A percentile compares a stretch with the other conserved stretches of the same genome.
These are phyloP conservation scores for Triticum turgidum DNA, from an alignment of 176 grass and related monocot genomes.

Conservation along the genomic window DNA sequence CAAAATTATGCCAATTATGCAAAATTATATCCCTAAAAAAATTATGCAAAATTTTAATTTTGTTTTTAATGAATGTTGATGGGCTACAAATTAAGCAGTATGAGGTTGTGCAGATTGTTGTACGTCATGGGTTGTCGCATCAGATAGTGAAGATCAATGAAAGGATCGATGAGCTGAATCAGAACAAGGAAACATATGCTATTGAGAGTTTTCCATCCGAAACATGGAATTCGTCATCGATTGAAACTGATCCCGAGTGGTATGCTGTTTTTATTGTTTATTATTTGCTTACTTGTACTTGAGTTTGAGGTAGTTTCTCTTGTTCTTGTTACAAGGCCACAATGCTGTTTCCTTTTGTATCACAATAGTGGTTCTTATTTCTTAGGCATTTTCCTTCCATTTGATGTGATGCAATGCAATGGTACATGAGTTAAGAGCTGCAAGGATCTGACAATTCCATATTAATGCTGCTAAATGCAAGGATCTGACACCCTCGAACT, in stretches of 20 bases:
- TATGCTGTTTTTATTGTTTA: not conserved
- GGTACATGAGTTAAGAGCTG: not conserved
- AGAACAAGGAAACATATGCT: slow-evolving; percentile 48
- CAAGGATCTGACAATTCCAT: not conserved
- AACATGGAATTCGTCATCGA: slow-evolving; percentile 39
- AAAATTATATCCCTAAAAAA: no score
- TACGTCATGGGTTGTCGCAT: slow-evolving; percentile 39
- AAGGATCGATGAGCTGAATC: slow-evolving; percentile 43
- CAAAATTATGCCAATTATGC: not conserved
- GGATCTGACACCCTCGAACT: not conserved
- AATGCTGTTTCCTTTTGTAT: not conserved
- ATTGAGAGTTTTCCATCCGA: slow-evolving; percentile 45
- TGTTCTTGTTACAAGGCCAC: not conserved
- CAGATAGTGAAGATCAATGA: slow-evolving; percentile 52
- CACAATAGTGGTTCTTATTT: not conserved
- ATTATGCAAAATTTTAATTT: no score
- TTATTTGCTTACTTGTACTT: not conserved
- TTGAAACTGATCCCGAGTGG: slow-evolving; percentile 36
- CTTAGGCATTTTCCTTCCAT: not conserved
- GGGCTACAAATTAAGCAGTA: no score
- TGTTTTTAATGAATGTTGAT: no score
- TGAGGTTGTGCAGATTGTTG: slow-evolving; percentile 9
- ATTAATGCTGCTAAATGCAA: not conserved
- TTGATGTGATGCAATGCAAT: not conserved
- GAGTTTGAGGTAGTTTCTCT: not conserved